Evolutionary conservation across 169 alveolate species (phyloP), one percentile per base, ranked within the genome.

Genomic region (Plasmodium ovale): DNA sequence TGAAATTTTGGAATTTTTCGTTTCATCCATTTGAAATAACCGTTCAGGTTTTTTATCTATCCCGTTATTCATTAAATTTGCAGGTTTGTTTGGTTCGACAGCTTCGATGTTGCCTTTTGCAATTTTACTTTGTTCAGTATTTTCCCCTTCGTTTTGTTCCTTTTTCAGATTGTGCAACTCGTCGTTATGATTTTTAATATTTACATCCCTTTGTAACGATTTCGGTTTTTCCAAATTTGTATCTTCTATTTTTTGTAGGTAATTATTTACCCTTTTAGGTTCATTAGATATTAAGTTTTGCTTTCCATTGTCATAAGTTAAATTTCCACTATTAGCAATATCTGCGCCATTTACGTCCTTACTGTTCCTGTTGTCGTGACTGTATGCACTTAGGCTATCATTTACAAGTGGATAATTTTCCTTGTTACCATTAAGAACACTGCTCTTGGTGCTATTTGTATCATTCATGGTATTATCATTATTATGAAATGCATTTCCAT

Each of bases 161-260:
- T 29, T 74, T 27, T 74, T 74, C 47, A 10, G 64, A 19, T 25
- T 21, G 29, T 23, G 10, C 21, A 23, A n/a, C 19, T 39, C 42
- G 16, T 0, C 56, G 23, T 53, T 44, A 62, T 42, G 49, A 74
- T 35, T 54, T 74, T 74, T 74, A 74, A 74, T 23, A 49, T 39
- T 59, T 27, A 23, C 29, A 59, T 59, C 73, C 21, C 60, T 74
- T 62, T 59, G 60, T 51, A 39, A 35, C 19, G 53, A 33, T 53
- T 42, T 37, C 0, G 70, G 58, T 59, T 25, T 74, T 42, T 44
- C 72, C 44, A 39, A 39, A 35, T 74, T 60, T 16, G 29, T 74
- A 39, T 60, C 65, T 14, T 35, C 65, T 35, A 23, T n/a, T 31
- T 31, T 72, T 54, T 56, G 59, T 23, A 72, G 0, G 70, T 72